Evolutionary conservation across 2,329 filamentous ascomycete species (phyloP), one percentile per base, ranked within the genome.

Genomic region (Colletotrichum sp.): DNA sequence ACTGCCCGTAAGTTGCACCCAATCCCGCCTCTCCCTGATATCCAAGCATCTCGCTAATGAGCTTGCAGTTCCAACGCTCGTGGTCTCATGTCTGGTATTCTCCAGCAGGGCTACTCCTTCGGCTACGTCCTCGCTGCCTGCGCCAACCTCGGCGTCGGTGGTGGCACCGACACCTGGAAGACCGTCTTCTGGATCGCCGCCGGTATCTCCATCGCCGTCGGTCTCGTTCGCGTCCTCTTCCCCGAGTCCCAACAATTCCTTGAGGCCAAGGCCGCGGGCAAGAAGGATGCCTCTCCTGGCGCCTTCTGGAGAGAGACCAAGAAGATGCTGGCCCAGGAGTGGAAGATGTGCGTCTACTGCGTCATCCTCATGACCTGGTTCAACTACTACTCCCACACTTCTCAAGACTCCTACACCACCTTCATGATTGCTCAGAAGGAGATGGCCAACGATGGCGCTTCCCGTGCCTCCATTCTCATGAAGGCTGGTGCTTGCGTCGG

Each of bases 81-180:
- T 82, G 95, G 95, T 79, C 87, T 97, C 48, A 94, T 97, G 90
- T 95, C 93, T 16, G 95, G 95, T 70, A 94, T 97, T 66, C 85
- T 96, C 21, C 95, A 97, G 80, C 94, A 96, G 83, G 95, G 95
- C 4, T 96, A 96, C 82, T 93, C 93, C 0, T 90, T 96, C 77
- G 95, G 95, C 36, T 96, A 96, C 80, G 91, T 97, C 55, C 88
- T 95, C 77, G 95, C 95, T 8, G 94, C 94, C 4, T 94, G 92
- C 80, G 92, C 91, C 80, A 96, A 94, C 78, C 90, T 96, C 55
- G 93, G 93, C 65, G 93, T 96, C 18, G 93, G 94, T 36, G 93
- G 90, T 13, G 85, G 79, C 6, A 86, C 85, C 2, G 87, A 94
- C 3, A 90, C 89, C 58, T 96, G 93, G 94, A 96, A 95, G 86